phyloP scores from a whole-genome alignment of 2,329 filamentous ascomycete species.

The Dothideomycetes sp. region DNA sequence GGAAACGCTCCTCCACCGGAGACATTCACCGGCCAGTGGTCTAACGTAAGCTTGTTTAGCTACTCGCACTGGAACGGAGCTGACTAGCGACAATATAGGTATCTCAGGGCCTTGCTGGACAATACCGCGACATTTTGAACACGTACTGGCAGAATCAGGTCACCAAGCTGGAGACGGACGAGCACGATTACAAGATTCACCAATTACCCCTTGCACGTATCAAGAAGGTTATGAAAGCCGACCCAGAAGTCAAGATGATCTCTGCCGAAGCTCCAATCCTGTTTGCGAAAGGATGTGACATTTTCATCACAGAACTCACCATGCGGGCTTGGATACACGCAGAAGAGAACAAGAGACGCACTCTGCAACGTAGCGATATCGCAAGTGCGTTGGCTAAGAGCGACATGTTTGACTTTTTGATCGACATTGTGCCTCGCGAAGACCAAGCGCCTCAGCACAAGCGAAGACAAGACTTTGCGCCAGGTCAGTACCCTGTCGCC shows the following conservation, averaged over 20 bases:
- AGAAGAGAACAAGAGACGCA: constrained; percentile 96
- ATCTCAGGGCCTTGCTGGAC: constrained; percentile 85
- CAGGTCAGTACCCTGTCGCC: constrained; percentile 38
- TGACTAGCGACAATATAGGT: constrained; percentile 50
- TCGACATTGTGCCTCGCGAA: constrained; percentile 95
- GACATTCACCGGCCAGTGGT: constrained; percentile 88
- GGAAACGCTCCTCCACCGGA: constrained; percentile 83
- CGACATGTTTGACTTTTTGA: constrained; percentile 99
- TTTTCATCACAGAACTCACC: constrained; percentile 96
- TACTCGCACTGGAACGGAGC: too few relatives aligned
- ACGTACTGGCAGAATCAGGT: constrained; percentile 99
- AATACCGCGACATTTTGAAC: constrained; percentile 93
- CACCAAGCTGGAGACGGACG: constrained; percentile 86
- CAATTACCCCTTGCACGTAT: constrained; percentile 95
- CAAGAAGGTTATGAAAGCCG: constrained; percentile 99
- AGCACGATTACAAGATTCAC: constrained; percentile 97
- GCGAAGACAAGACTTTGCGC: constrained; percentile 40
- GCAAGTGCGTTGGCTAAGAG: constrained; percentile 92
- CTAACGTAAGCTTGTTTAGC: constrained; percentile 73
- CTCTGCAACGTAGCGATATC: constrained; percentile 90
- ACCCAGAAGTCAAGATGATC: constrained; percentile 99
- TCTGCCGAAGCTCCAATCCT: constrained; percentile 95
- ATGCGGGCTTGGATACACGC: constrained; percentile 99
- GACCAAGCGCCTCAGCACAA: constrained; percentile 83
- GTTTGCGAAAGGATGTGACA: constrained; percentile 97